Percentiles rank a stretch among this genome's conserved stretches.
Conservation (phyloP, 208 protist genomes). For the Willaertia magna region DNA sequence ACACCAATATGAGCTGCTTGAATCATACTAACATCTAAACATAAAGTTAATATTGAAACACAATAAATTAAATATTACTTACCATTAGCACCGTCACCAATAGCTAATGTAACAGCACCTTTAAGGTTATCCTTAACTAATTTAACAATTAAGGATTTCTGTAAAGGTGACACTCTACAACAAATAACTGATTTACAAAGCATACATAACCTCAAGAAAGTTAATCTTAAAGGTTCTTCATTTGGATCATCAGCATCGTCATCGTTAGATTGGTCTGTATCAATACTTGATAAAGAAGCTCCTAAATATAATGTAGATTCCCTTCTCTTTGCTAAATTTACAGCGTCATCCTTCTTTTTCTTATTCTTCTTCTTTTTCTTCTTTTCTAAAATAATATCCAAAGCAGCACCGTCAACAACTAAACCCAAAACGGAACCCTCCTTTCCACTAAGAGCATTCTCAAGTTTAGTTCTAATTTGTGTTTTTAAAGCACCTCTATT, state of each 20-base stretch:
- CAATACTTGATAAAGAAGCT: not conserved
- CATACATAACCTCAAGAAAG: not conserved
- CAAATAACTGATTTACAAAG: conserved; percentile 64
- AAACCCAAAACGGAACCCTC: not conserved
- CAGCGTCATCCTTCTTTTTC: not conserved
- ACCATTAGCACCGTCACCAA: conserved; percentile 57
- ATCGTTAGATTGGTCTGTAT: not conserved
- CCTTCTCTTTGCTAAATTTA: not conserved
- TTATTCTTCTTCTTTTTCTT: not conserved
- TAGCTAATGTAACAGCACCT: conserved; percentile 22
- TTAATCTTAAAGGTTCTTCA: not conserved
- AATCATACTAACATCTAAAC: conserved; percentile 57
- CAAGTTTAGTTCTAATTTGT: not conserved
- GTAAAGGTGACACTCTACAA: conserved; percentile 75
- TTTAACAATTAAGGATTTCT: conserved; percentile 71
- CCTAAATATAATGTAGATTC: too few relatives aligned
- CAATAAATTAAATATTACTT: not conserved
- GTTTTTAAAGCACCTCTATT: not conserved
- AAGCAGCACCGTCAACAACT: not conserved
- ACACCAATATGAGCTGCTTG: conserved; percentile 56
- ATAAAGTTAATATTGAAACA: not conserved
- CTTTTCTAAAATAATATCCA: not conserved
- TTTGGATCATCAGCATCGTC: not conserved
- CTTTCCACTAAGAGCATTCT: not conserved
- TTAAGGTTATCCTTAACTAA: conserved; percentile 41